Evolutionary conservation across 2,329 filamentous ascomycete genomes (phyloP), one percentile per base, ranked within the genome.

Genomic region (Colletotrichum limetticola): DNA sequence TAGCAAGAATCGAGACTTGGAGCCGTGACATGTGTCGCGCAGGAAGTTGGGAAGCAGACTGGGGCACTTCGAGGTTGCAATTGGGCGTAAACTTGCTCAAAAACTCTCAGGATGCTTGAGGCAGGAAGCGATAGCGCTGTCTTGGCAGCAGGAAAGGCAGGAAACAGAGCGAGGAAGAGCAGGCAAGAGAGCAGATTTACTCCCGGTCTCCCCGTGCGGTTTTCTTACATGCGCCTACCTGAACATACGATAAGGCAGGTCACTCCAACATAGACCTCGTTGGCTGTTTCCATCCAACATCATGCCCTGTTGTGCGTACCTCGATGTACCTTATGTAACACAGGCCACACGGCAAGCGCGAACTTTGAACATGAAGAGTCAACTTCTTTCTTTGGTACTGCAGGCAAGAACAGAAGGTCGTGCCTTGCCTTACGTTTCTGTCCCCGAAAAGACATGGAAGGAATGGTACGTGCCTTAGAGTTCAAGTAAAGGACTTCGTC

Each of bases 31-130:
- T 32, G 37, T 69, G 66, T 61, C 9, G 59, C 65, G 66, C 70
- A 65, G 66, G 49, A 52, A 32, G 16, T 52, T 26, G 14, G 19
- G 46, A 58, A 32, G 24, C 37, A 22, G 5, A n/a, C 46, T 24
- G 46, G 35, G 63, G 66, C 46, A 49, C 24, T 46, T 30, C 42
- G 7, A 35, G 7, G 58, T 26, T 30, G 56, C 26, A 19, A 65
- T 67, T 67, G 53, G 71, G 12, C 32, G 32, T 70, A 76, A 77
- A 77, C 76, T 76, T 77, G 76, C 76, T 76, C 76, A 77, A 77
- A 77, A 32, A 61, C 69, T 71, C 76, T 75, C 76, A 76, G 65
- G 59, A 30, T 60, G 70, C 42, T 24, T 6, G 19, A 52, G 60
- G 42, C 26, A 62, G 26, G 60, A 67, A 72, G 66, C 53, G 58